These are phyloP conservation scores for Ophiosphaerella korrae DNA, from an alignment of 2,329 filamentous ascomycete species.

Conservation along the genomic window DNA sequence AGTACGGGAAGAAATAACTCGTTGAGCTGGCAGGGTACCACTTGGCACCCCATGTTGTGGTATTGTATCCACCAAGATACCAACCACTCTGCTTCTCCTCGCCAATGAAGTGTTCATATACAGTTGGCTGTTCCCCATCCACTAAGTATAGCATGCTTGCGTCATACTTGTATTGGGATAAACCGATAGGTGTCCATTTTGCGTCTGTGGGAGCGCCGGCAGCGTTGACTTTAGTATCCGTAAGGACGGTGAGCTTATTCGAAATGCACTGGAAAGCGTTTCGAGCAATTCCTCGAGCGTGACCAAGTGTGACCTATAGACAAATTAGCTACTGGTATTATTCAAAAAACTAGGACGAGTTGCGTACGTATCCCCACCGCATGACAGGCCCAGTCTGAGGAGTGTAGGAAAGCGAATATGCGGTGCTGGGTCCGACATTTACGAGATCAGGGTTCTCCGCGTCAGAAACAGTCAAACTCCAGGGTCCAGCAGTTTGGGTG, in stretches of 20 bases:
- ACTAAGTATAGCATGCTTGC: constrained; percentile 21
- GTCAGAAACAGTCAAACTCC: constrained; percentile 11
- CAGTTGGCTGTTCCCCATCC: constrained; percentile 15
- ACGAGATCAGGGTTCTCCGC: constrained; percentile 23
- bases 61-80: constrained; percentile 25
- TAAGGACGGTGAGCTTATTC: constrained; percentile 11
- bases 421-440: constrained; percentile 12
- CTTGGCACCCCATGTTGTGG: constrained; percentile 26
- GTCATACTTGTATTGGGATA: constrained; percentile 21
- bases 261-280: constrained; percentile 17
- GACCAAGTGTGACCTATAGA: constrained; percentile 20
- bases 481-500: constrained; percentile 18
- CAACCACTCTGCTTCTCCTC: constrained; percentile 24
- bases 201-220: constrained; percentile 13
- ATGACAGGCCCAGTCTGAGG: constrained; percentile 13
- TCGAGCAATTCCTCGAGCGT: constrained; percentile 20
- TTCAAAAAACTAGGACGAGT: not conserved
- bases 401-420: constrained; percentile 10
- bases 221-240: constrained; percentile 12
- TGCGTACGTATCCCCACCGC: constrained; percentile 17
- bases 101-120: constrained; percentile 25
- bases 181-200: constrained; percentile 16
- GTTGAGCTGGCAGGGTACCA: constrained; percentile 12
- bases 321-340: constrained; percentile 1
- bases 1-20: constrained; percentile 14